Evolutionary conservation across 2,329 filamentous ascomycete genomes (phyloP), one percentile per base, ranked within the genome.

Genomic region (Sporothrix phasma): DNA sequence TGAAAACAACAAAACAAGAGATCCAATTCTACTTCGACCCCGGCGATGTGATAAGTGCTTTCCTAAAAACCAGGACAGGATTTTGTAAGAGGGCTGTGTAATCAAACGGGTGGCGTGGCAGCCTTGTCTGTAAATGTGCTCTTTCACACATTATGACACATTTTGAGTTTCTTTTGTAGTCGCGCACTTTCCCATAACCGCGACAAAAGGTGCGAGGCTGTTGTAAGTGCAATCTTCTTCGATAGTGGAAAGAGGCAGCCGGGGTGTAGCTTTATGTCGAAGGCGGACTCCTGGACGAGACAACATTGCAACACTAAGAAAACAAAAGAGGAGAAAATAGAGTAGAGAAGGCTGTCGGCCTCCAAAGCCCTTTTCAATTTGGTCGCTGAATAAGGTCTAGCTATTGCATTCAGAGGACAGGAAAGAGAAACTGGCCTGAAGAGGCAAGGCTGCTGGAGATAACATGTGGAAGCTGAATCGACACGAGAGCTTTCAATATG

Each of bases 191-290:
- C 29, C 29, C 22, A 47, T 47, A 47, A 47, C 26, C 43, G 58
- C 58, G 58, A 47, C 43, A 61, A 61, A 61, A 47, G 37, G n/a
- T 29, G 58, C 58, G 43, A 49, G 43, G n/a, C 43, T 39, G 39
- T 59, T 24, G 24, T 3, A 15, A 29, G 31, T 24, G 10, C 11
- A 15, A 37, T 6, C 34, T 15, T 6, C n/a, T n/a, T n/a, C n/a
- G n/a, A 34, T 2, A 19, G 19, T 22, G 41, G 26, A 46, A 15
- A 46, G 17, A 29, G 15, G 8, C 31, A 22, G 39, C 24, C 19
- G 17, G 47, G 51, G 39, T 59, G 24, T 19, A 39, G 51, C 19
- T 39, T 19, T 19, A 56, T 53, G 51, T 39, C 51, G 51, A 24
- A 24, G 51, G 31, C 29, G 51, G 51, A 54, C 39, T 39, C 24